Evolutionary conservation across 2,329 filamentous ascomycete genomes (phyloP).

Genomic region (Parafenestella ontariensis): DNA sequence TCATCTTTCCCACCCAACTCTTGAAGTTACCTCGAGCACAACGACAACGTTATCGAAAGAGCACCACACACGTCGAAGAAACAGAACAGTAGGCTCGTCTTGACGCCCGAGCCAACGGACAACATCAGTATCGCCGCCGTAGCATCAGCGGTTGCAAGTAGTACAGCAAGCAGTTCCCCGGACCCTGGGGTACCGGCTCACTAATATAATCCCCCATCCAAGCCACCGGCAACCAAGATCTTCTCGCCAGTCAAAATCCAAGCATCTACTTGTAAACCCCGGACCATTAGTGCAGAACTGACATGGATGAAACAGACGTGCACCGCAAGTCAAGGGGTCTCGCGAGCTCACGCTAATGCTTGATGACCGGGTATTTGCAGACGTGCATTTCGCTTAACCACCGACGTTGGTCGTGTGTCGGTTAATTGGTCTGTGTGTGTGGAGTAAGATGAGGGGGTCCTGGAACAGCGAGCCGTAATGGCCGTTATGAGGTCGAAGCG

Average conservation of each 20-base stretch:
- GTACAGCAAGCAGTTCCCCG: not conserved
- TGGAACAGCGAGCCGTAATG: not conserved
- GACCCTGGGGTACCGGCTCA: not conserved
- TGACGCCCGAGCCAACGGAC: conserved; percentile 5
- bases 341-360: conserved; percentile 4
- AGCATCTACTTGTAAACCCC: conserved; percentile 3
- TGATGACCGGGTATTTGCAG: conserved; percentile 22
- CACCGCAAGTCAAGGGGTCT: not conserved
- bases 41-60: not conserved
- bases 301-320: not conserved
- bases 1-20: conserved; percentile 10
- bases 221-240: conserved; percentile 5
- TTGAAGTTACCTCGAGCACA: not conserved
- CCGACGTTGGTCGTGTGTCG: not conserved
- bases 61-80: not conserved
- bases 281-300: conserved; percentile 7
- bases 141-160: not conserved
- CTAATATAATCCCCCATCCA: conserved; percentile 12
- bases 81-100: conserved; percentile 3
- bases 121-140: conserved; percentile 3
- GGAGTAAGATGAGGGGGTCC: not conserved
- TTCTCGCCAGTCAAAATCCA: not conserved
- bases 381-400: conserved; percentile 4
- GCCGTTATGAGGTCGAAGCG: not conserved
- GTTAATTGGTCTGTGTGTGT: not conserved